Base-by-base conservation (phyloP, 176 grass and related monocot species). In the barley (Hordeum vulgare) region DNA sequence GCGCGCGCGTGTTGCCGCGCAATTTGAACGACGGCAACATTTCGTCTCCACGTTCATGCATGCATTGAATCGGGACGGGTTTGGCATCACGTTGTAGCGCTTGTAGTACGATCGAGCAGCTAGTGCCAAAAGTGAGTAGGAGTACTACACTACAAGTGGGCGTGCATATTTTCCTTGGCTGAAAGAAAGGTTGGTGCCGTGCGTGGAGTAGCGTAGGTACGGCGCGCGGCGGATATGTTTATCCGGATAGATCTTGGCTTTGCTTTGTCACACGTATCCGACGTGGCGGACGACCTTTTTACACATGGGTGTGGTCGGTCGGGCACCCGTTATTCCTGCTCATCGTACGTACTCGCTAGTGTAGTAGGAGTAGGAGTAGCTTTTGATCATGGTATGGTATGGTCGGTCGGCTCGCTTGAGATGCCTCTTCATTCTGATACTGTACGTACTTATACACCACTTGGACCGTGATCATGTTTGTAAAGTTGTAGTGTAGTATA, bases 11-110 rank as follows among this genome's bases (percentile, higher is more conserved):
- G 66, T 79, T 69, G 58, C 8, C 64, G 34, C 63, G 14, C 61
- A 7, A 8, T 33, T 64, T 6, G 63, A 45, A 1, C 13, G 40
- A 20, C 8, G 63, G 5, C 65, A 25, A 8, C 74, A 12, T 29
- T 29, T n/a, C 58, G 66, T 66, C 49, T 9, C 29, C 12, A 2
- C 40, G 58, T 28, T 36, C 66, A 9, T 76, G 24, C 79, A 9
- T 76, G 24, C 79, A 39, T 82, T 34, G 85, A 76, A 87, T 7
- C 79, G 27, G 2, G 85, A 87, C 79, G 18, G 51, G 7, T 54
- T 54, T 54, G 6, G 45, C 45, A 6, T 6, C 45, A 47, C 4
- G 14, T 17, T 49, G 14, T 2, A 6, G 45, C 44, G 45, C 14
- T 49, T 49, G 45, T 9, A 37, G 6, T 33, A 33, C 2, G 2